Conservation (phyloP, 805 yeast species). For the Hanseniaspora clermontiae region DNA sequence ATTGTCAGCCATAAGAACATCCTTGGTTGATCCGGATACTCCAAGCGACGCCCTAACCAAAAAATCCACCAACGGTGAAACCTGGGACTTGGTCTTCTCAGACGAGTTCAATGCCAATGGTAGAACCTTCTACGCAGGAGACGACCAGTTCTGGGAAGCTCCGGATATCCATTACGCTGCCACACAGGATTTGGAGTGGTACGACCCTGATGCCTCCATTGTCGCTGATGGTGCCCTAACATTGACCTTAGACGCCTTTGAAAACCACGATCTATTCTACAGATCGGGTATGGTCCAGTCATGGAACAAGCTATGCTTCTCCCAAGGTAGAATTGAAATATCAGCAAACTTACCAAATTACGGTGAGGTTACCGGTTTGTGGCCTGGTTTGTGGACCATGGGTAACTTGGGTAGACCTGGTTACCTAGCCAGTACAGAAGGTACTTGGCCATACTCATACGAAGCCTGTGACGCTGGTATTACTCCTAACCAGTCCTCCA, state of each 20-base stretch:
- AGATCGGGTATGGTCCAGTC: constrained; percentile 85
- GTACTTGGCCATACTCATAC: constrained; percentile 91
- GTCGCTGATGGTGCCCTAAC: constrained; percentile 62
- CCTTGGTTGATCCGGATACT: constrained; percentile 51
- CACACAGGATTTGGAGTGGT: constrained; percentile 87
- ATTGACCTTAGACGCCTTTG: constrained; percentile 66
- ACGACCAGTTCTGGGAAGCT: constrained; percentile 84
- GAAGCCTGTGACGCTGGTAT: constrained; percentile 86
- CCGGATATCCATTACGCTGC: constrained; percentile 76
- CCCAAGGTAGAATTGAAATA: constrained; percentile 69
- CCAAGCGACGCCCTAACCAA: constrained; percentile 39
- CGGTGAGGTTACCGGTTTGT: constrained; percentile 67
- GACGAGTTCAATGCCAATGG: constrained; percentile 89
- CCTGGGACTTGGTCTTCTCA: constrained; percentile 69
- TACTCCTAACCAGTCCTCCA: constrained; percentile 81
- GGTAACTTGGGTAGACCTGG: constrained; percentile 93
- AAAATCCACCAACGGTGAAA: constrained; percentile 45
- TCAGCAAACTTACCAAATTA: constrained; percentile 68
- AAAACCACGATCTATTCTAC: constrained; percentile 66
- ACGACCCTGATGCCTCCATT: constrained; percentile 77
- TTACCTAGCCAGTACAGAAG: constrained; percentile 72
- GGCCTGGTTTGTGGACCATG: constrained; percentile 96
- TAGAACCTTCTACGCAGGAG: constrained; percentile 78
- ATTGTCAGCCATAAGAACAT: constrained; percentile 39
- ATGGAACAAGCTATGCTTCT: constrained; percentile 85